phyloP scores from a whole-genome alignment of 306 rosid genomes.

The Fagus sylvatica region DNA sequence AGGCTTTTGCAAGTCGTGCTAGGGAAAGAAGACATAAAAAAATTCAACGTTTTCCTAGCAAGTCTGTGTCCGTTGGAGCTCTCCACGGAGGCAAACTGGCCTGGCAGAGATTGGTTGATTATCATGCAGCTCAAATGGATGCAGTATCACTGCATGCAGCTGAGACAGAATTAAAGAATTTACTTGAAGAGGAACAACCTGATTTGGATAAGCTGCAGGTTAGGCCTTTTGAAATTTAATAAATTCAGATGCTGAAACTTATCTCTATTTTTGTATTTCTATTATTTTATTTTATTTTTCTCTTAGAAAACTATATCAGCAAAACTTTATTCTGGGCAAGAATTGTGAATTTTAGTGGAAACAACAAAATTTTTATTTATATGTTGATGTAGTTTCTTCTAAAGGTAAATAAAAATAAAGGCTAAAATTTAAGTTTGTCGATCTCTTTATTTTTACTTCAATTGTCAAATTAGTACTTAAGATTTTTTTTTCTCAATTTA shows the following conservation, averaged over 20 bases:
- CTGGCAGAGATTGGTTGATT: conserved; percentile 42
- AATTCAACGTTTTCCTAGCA: neutral
- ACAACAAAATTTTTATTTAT: neutral
- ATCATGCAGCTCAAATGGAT: conserved; percentile 34
- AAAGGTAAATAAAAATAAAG: too few relatives aligned
- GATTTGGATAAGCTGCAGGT: conserved; percentile 59
- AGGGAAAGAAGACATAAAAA: neutral
- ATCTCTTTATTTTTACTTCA: too few relatives aligned
- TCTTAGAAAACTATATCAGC: too few relatives aligned
- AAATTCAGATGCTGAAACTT: too few relatives aligned
- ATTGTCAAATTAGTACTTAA: too few relatives aligned
- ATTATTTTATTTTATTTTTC: too few relatives aligned
- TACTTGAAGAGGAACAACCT: conserved; percentile 27
- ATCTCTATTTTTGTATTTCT: too few relatives aligned
- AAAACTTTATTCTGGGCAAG: too few relatives aligned
- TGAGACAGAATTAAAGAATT: conserved; percentile 10
- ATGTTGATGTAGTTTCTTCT: neutral
- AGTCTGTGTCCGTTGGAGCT: conserved; percentile 41
- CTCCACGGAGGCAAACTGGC: conserved; percentile 54
- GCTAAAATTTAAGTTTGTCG: too few relatives aligned
- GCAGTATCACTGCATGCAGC: neutral
- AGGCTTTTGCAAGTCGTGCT: neutral
- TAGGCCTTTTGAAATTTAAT: neutral
- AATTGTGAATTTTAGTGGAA: too few relatives aligned
- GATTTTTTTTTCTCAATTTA: too few relatives aligned